Evolutionary conservation across 2,329 filamentous ascomycete genomes (phyloP), one percentile per base, ranked within the genome.

Genomic region (Phaeophleospora eucalypticola): DNA sequence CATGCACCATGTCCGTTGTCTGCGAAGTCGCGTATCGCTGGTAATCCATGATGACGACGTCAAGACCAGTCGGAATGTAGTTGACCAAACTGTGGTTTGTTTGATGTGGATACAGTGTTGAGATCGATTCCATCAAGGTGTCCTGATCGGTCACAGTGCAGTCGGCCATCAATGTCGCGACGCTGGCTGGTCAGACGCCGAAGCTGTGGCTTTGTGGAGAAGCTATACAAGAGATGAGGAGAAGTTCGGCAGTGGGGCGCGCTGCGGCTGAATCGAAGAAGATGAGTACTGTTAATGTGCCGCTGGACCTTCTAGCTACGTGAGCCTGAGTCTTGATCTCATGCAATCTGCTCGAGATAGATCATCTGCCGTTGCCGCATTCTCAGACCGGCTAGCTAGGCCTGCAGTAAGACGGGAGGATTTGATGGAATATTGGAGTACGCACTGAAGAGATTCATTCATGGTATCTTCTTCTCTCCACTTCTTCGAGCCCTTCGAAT

Each of bases 131-230:
- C 36, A 37, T 37, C 36, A 37, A 37, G 36, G 36, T 40, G 37
- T 21, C 20, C 37, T 4, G 21, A 4, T 27, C 15, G 20, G 37
- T 10, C 4, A 38, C 9, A 16, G 3, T 27, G 10, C 10, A 27
- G 18, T 24, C 37, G 37, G 21, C 8, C 37, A 40, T 40, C 21
- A 29, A 24, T 40, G 37, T 24, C 7, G 37, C 37, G 37, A 29
- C 14, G 14, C 21, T 38, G 36, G 36, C n/a, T n/a, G n/a, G n/a
- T n/a, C 34, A 8, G 34, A n/a, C 6, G 34, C 34, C n/a, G 34
- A 36, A 36, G 16, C 14, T 36, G 34, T n/a, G 34, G 6, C 7
- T 36, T 17, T 36, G 34, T 15, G 14, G 34, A 17, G 16, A 17
- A 17, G 12, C 7, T 6, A 36, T 6, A 8, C 7, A 8, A n/a